Conservation (phyloP, 1,139 yeast genomes). For the Suhomyces ambrosiae region DNA sequence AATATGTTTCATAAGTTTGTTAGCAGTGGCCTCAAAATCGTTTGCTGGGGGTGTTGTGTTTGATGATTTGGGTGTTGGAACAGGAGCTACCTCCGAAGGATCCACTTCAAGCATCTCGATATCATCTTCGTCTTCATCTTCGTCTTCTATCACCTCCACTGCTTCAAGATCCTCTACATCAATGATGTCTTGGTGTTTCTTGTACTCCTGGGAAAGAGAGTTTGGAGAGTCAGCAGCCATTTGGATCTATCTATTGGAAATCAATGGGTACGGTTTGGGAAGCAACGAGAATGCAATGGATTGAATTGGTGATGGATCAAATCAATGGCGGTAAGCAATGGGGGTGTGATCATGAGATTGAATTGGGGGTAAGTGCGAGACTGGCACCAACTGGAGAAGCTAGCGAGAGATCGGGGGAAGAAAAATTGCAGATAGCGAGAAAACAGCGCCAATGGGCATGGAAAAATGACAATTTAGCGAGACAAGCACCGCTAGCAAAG, state of each 20-base stretch:
- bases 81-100: not conserved
- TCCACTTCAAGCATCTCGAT: constrained; percentile 8
- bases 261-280: not conserved
- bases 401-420: too few relatives aligned
- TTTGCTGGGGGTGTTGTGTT: constrained; percentile 31
- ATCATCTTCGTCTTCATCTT: constrained; percentile 12
- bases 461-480: too few relatives aligned
- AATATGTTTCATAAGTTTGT: constrained; percentile 42
- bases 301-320: too few relatives aligned
- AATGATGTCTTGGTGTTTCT: constrained; percentile 4
- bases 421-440: too few relatives aligned
- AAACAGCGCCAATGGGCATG: too few relatives aligned
- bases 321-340: too few relatives aligned
- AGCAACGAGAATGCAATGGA: too few relatives aligned
- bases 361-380: too few relatives aligned
- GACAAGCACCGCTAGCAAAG: too few relatives aligned
- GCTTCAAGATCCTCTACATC: constrained; percentile 10
- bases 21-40: constrained; percentile 32
- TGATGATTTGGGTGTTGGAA: constrained; percentile 2
- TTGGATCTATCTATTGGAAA: not conserved
- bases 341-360: too few relatives aligned
- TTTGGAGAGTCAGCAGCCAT: constrained; percentile 12
- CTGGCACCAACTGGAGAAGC: too few relatives aligned
- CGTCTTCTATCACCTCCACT: constrained; percentile 10
- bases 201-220: constrained; percentile 5